Conservation (phyloP, 352 stramenopile genomes). For the Globisporangium okanoganense region DNA sequence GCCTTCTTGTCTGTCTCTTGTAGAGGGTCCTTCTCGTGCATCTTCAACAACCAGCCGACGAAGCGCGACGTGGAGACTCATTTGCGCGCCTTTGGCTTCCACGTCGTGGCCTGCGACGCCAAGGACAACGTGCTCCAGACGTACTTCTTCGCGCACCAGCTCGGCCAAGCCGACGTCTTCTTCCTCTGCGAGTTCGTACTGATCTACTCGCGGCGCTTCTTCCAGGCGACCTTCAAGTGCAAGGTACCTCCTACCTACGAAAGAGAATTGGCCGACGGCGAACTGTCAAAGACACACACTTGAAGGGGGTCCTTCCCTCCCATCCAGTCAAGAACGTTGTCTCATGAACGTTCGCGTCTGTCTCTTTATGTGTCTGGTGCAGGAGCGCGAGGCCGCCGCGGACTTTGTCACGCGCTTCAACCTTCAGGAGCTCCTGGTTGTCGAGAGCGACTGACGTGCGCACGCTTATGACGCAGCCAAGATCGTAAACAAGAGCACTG, state of each 20-base stretch:
- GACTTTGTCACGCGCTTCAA: constrained; percentile 73
- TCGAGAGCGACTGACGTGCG: constrained; percentile 20
- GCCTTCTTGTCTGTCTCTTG: constrained; percentile 2
- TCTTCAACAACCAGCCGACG: constrained; percentile 50
- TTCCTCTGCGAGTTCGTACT: constrained; percentile 81
- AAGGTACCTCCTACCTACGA: too few relatives aligned
- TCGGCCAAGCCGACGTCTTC: constrained; percentile 32
- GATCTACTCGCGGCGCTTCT: constrained; percentile 66
- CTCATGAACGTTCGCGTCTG: constrained; percentile 4
- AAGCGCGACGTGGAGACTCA: constrained; percentile 42
- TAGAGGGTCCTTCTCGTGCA: constrained; percentile 75
- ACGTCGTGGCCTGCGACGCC: constrained; percentile 47
- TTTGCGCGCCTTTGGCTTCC: constrained; percentile 42
- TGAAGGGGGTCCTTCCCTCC: background rate
- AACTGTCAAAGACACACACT: background rate
- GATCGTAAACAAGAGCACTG: background rate
- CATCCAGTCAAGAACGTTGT: constrained; percentile 8
- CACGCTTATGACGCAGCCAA: background rate
- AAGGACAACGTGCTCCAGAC: constrained; percentile 58
- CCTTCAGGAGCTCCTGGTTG: constrained; percentile 52
- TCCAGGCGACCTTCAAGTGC: constrained; percentile 83
- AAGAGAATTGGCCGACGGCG: background rate
- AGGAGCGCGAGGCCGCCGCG: constrained; percentile 47
- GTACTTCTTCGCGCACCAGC: constrained; percentile 63
- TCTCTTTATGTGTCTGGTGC: background rate